Base-by-base conservation (phyloP, 2,329 filamentous ascomycete species). In the Hymenoscyphus albidus region DNA sequence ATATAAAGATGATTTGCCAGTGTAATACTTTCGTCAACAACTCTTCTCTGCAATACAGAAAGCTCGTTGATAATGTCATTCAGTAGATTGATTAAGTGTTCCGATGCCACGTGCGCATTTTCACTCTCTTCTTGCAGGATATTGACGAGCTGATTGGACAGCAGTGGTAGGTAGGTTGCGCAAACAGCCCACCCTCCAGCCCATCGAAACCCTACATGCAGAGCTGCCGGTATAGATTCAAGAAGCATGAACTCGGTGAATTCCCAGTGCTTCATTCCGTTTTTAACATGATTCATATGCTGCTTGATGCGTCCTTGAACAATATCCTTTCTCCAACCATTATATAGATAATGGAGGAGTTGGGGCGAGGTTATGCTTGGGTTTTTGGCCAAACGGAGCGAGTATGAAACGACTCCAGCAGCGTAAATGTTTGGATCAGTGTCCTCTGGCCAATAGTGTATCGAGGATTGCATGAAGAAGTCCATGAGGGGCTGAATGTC, bases 301-400 rank as follows among this genome's bases (percentile, higher is more conserved):
- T 65, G 64, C 27, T 60, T 39, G 18, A 69, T 39, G 10, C 58
- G 59, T 27, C 62, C 58, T 13, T 64, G 60, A 14, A 67, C 61
- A 5, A 74, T 42, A 32, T 72, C 68, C 40, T 65, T 71, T 59
- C 66, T 70, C 68, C 72, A 74, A 12, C 69, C 70, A 62, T 66
- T 71, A 61, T 68, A 69, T 5, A 75, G 67, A 62, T 74, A 75
- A 61, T 73, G 68, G 54, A 74, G 74, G 10, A 74, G 64, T 38
- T 70, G 68, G 7, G 64, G 67, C 10, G 68, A 63, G 44, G 67
- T 64, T 39, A 65, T 70, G 58, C 66, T 63, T 2, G 62, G 64
- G 9, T 71, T 65, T 16, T 63, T 62, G 42, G 54, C 54, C 9
- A 74, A 66, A 13, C 71, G 67, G 35, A 72, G 59, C 18, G 67